These are phyloP conservation scores for Termitomyces sp. DNA, from an alignment of 768 basidiomycete species.

Conservation along the genomic window DNA sequence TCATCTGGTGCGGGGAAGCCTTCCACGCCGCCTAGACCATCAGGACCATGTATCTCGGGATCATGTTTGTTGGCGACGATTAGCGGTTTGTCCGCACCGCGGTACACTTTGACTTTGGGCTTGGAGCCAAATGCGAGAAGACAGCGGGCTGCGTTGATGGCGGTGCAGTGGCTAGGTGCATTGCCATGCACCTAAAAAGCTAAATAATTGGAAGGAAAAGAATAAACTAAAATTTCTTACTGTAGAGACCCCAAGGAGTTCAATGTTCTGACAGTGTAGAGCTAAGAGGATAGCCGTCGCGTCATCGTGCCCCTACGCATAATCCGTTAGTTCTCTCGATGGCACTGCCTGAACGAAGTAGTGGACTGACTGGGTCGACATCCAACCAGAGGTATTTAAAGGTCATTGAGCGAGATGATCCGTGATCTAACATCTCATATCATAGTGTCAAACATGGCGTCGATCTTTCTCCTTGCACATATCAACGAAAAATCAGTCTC, in stretches of 20 bases:
- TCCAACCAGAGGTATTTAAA: slow-evolving; percentile 50
- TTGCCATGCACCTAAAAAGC: slow-evolving; percentile 73
- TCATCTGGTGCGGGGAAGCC: slow-evolving; percentile 53
- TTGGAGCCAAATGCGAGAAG: slow-evolving; percentile 70
- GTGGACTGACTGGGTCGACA: slow-evolving; percentile 51
- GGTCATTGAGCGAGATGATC: neutral
- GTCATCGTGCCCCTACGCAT: slow-evolving; percentile 78
- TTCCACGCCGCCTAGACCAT: slow-evolving; percentile 82
- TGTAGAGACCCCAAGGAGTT: slow-evolving; percentile 79
- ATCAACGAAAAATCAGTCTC: too few species aligned
- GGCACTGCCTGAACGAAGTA: neutral
- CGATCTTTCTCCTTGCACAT: too few species aligned
- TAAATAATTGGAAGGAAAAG: neutral
- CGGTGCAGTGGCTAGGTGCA: slow-evolving; percentile 52
- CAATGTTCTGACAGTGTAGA: slow-evolving; percentile 55
- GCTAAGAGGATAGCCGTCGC: slow-evolving; percentile 80
- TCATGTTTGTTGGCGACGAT: slow-evolving; percentile 57
- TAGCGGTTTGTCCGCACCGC: slow-evolving; percentile 68
- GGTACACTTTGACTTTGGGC: slow-evolving; percentile 50
- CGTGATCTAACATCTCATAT: too few species aligned
- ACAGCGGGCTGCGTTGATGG: slow-evolving; percentile 71
- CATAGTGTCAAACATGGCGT: too few species aligned
- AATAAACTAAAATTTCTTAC: slow-evolving; percentile 30
- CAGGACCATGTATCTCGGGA: slow-evolving; percentile 75
- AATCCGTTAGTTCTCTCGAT: neutral